Base-by-base conservation (phyloP, 371 early-diverging fungal genomes). In the Actinomortierella wolfii region DNA sequence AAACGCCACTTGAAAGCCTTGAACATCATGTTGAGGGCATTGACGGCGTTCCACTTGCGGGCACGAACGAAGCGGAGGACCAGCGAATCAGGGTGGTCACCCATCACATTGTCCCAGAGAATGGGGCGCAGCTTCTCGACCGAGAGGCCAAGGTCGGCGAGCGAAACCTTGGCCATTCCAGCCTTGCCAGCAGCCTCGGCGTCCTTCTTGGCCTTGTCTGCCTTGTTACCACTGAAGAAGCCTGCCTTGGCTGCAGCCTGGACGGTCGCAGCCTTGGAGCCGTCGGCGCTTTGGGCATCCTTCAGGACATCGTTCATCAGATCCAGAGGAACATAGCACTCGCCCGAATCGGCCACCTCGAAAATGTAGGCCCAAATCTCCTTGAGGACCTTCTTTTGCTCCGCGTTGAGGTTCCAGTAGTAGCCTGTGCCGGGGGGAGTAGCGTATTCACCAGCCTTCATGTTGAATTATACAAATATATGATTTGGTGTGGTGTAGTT, bases 31-130 rank as follows among this genome's bases (percentile, higher is more conserved):
- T 75, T 76, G 51, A 83, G 77, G 2, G 89, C 84, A 51, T 84
- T 81, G 44, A 79, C 67, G 9, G 81, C 64, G 50, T 89, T 83
- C 86, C 87, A 91, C 57, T 89, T 89, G 55, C 91, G 83, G 7
- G 90, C 91, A 59, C 90, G 83, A 29, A 89, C 64, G 62, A 83
- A 90, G 9, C 90, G 83, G 34, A 88, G 78, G 28, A 83, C 13
- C 28, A 85, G 67, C 21, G 80, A 62, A 73, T 90, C 89, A 24
- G 69, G 69, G 52, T 68, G 69, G 34, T 64, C 64, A 4, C 69
- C 69, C 64, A 68, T 59, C 52, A 46, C 64, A 39, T 68, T 68
- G 49, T 68, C 59, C 69, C 64, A 68, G 28, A 68, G 59, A 17
- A 61, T 29, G 17, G 67, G 67, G 34, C 67, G 45, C 45, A 67